Conservation (phyloP, 495 filamentous ascomycete species). For the Penicillium soppii region DNA sequence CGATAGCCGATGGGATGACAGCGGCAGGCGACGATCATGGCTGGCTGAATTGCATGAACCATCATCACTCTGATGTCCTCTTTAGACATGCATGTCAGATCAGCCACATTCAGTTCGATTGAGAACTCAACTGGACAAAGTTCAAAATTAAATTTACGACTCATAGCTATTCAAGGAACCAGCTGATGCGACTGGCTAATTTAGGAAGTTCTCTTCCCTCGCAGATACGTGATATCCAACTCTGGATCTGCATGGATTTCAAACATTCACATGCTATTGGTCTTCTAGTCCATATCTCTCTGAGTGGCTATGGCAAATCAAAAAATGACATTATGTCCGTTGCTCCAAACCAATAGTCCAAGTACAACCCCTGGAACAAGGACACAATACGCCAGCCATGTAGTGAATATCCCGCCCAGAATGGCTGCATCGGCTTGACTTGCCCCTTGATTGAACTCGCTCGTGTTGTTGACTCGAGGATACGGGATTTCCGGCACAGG, state of each 20-base stretch:
- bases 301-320: neutral
- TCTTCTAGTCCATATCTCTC: neutral
- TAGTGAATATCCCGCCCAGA: neutral
- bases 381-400: neutral
- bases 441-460: conserved; percentile 18
- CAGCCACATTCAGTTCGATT: neutral
- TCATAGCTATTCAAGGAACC: neutral
- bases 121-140: neutral
- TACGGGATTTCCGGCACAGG: conserved; percentile 24
- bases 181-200: neutral
- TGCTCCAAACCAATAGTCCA: neutral
- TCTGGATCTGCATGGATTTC: no score
- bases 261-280: neutral
- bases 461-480: conserved; percentile 24
- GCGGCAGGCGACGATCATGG: neutral
- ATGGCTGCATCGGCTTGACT: neutral
- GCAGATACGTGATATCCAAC: neutral
- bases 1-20: neutral
- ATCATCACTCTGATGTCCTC: neutral
- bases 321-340: neutral
- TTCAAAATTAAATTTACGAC: neutral
- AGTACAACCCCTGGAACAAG: neutral
- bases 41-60: neutral
- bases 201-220: neutral
- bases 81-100: neutral